Conservation (phyloP, 495 filamentous ascomycete species). For the Penicillium goetzii region DNA sequence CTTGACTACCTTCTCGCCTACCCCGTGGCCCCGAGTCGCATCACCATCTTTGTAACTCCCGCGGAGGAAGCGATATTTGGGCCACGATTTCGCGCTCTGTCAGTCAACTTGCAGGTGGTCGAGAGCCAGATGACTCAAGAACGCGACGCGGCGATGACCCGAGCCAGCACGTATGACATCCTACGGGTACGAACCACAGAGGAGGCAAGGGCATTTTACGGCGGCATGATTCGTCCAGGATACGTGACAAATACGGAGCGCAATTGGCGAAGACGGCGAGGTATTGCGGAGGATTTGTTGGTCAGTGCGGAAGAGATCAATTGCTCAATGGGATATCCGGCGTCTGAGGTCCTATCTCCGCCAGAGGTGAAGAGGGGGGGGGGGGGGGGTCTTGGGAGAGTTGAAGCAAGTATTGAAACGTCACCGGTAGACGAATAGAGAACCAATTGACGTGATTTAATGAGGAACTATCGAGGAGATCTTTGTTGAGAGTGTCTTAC, state of each 20-base stretch:
- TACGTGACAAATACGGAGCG: slow-evolving; percentile 39
- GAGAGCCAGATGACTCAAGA: slow-evolving; percentile 27
- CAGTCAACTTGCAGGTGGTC: slow-evolving; percentile 27
- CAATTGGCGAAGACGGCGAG: slow-evolving; percentile 34
- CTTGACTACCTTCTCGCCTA: slow-evolving; percentile 33
- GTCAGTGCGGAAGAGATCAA: slow-evolving; percentile 22
- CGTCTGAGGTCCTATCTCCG: not conserved
- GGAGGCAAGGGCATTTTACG: slow-evolving; percentile 32
- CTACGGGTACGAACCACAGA: slow-evolving; percentile 26
- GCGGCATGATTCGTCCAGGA: slow-evolving; percentile 20
- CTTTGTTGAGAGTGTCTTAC: no score
- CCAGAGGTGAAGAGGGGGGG: not conserved
- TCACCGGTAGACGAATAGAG: not conserved
- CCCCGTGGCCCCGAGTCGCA: slow-evolving; percentile 24
- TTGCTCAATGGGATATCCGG: slow-evolving; percentile 9
- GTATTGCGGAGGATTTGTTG: slow-evolving; percentile 23
- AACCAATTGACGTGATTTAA: no score
- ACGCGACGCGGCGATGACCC: slow-evolving; percentile 35
- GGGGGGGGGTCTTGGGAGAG: not conserved
- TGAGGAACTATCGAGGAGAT: no score
- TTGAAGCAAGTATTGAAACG: not conserved
- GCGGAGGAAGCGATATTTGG: slow-evolving; percentile 28
- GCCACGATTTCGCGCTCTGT: slow-evolving; percentile 12
- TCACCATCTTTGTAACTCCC: slow-evolving; percentile 33
- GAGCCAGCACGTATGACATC: slow-evolving; percentile 36